Base-by-base conservation (phyloP, 1,284 basidiomycete genomes). In the Ganoderma lucidum region DNA sequence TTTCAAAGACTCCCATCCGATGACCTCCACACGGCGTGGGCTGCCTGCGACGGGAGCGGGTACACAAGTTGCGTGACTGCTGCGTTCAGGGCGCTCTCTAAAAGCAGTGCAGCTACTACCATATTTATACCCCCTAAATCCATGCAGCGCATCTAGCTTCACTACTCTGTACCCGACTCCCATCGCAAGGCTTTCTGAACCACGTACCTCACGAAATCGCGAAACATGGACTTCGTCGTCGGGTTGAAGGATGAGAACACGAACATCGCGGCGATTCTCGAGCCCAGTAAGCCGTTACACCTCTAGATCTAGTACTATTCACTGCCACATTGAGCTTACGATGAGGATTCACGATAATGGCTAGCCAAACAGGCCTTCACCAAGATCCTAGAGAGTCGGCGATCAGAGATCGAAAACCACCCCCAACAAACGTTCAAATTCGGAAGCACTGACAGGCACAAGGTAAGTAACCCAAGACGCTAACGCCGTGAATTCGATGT, bases 401-500 rank as follows among this genome's bases (percentile, higher is more conserved):
- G 81, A 10, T 75, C 75, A 15, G 79, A 81, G 17, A 88, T 88
- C 59, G 71, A 81, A 30, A 75, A 76, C 62, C 77, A 84, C 15
- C 80, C 85, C 3, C 80, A 81, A 62, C 85, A 83, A 73, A 87
- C 87, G 2, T 90, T 90, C 79, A 78, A 83, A 66, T 91, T 88
- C 74, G 89, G 89, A 6, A 65, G 78, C 10, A 83, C 80, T 0
- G 83, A 86, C 14, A 80, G 90, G 53, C 88, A 91, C 71, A 79
- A 88, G 76, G 90, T 23, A 23, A 23, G 23, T 23, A 23, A 23
- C 23, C 23, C 23, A 23, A 23, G 23, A 23, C 23, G 23, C 23
- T 23, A 23, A 23, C 23, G 23, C 23, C 23, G 23, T 23, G 23
- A 23, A 23, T 23, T 23, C 23, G 23, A 23, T 23, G 23, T 23